These are phyloP conservation scores for Gracilariopsis chorda DNA, from an alignment of 23 red algal genomes.

Conservation along the genomic window DNA sequence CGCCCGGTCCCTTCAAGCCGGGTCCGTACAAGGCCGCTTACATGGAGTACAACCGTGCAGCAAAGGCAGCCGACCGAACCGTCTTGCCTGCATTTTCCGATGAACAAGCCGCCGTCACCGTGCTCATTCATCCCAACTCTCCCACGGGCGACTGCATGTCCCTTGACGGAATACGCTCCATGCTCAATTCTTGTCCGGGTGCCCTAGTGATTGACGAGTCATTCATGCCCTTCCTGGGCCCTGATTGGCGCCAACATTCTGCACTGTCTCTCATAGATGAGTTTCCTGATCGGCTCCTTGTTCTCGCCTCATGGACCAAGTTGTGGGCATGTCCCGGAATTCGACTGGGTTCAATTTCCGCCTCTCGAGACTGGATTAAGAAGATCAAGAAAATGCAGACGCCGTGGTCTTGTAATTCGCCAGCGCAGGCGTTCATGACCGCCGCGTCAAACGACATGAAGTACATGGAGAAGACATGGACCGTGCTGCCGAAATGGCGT, in stretches of 20 bases:
- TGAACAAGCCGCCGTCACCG: slow-evolving; percentile 67
- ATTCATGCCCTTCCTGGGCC: slow-evolving; percentile 91
- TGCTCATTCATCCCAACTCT: slow-evolving; percentile 93
- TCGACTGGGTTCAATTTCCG: slow-evolving; percentile 81
- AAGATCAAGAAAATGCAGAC: slow-evolving; percentile 86
- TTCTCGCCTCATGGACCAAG: slow-evolving; percentile 96
- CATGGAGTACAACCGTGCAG: slow-evolving; percentile 96
- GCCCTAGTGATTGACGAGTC: slow-evolving; percentile 89
- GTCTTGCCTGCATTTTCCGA: slow-evolving; percentile 34
- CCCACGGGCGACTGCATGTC: slow-evolving; percentile 91
- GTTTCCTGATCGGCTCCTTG: slow-evolving; percentile 80
- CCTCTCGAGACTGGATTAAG: slow-evolving; percentile 54
- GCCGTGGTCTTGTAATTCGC: slow-evolving; percentile 84
- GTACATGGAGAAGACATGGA: slow-evolving; percentile 91
- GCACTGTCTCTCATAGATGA: slow-evolving; percentile 79
- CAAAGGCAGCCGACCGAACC: slow-evolving; percentile 73
- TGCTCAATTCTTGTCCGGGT: background rate
- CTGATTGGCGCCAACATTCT: slow-evolving; percentile 75
- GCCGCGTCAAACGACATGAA: slow-evolving; percentile 72
- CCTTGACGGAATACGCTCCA: slow-evolving; percentile 60
- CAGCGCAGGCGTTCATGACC: slow-evolving; percentile 86
- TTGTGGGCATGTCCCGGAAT: slow-evolving; percentile 97
- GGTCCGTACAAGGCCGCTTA: slow-evolving; percentile 93
- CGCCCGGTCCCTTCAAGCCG: slow-evolving; percentile 66
- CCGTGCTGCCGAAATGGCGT: slow-evolving; percentile 76